A percentile compares a stretch with the other conserved stretches of the same genome.
phyloP scores from a whole-genome alignment of 2,329 filamentous ascomycete genomes.

The Boeremia exigua region DNA sequence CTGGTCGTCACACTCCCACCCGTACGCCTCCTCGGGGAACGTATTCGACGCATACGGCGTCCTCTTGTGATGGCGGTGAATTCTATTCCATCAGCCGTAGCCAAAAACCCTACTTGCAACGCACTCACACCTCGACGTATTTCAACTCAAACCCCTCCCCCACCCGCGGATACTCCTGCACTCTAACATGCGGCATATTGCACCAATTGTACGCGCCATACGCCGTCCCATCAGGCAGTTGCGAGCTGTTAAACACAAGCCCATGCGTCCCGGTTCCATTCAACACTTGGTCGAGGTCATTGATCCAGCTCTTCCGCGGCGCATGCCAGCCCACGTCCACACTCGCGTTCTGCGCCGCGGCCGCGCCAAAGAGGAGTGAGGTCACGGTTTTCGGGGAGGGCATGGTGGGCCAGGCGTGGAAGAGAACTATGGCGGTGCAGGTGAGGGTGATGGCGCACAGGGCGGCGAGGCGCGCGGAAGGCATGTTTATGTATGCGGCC shows the following conservation, averaged over 20 bases:
- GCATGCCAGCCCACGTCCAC: conserved; percentile 44
- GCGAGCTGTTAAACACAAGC: conserved; percentile 74
- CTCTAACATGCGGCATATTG: conserved; percentile 85
- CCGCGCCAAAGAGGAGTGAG: conserved; percentile 28
- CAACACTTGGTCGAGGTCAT: conserved; percentile 65
- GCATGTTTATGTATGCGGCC: conserved; percentile 32
- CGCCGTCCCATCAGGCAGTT: conserved; percentile 57
- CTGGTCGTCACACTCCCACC: conserved; percentile 75
- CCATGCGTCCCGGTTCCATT: conserved; percentile 70
- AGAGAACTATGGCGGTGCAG: conserved; percentile 28
- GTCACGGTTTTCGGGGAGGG: conserved; percentile 19
- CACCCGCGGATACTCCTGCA: conserved; percentile 66
- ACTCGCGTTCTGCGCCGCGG: conserved; percentile 19
- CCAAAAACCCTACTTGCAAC: too few species aligned
- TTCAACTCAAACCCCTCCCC: conserved; percentile 65
- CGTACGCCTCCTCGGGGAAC: conserved; percentile 74
- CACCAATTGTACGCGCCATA: conserved; percentile 80
- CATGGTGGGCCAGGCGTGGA: conserved; percentile 31
- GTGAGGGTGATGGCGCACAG: conserved; percentile 24
- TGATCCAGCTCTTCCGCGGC: conserved; percentile 57
- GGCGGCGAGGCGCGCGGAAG: conserved; percentile 19
- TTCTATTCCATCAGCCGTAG: conserved; percentile 37
- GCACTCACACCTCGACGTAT: conserved; percentile 74
- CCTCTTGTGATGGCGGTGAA: conserved; percentile 84
- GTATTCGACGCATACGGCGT: conserved; percentile 80